Evolutionary conservation across 1,284 basidiomycete species (phyloP), one percentile per base, ranked within the genome.

Genomic region (Cutaneotrichosporon sp.): DNA sequence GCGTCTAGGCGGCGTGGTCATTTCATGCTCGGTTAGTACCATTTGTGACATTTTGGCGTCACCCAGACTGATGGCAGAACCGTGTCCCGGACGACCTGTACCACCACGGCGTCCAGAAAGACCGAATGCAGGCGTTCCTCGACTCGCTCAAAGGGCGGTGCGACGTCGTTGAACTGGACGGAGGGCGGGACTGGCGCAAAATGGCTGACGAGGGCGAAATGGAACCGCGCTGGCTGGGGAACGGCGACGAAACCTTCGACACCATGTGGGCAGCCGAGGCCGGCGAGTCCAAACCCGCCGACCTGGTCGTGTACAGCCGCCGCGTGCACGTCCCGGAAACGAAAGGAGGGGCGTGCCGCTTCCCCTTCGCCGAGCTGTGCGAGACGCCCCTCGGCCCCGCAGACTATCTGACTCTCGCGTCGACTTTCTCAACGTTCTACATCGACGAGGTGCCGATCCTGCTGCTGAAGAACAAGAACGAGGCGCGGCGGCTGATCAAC

Each of bases 1-100:
- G 85, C 78, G 84, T 3, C 78, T 87, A 61, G 86, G 85, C 16
- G 85, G 85, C 2, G 81, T 87, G 16, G 77, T 87, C 29, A 77
- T 80, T 4, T 78, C 77, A 1, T 80, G 77, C 46, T 77, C 76
- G 1, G 70, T 69, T 33, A 54, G 70, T 58, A 3, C 17, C 42
- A n/a, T 4, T 12, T 12, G 5, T 3, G 10, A 5, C 12, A 11
- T 16, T 10, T 7, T 7, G n/a, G 22, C 38, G 27, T 6, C 27
- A 29, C 12, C 7, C 27, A 5, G 1, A 16, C 43, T 51, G 26
- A 19, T 24, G 2, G 5, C 39, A 70, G 55, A 85, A 85, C 67
- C 80, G 82, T 45, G 78, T 85, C 7, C 83, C 83, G 0, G 82
- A 84, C 53, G 83, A 87, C 61, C 74, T 86, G 11, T 87, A 86